Conservation (phyloP, 2,329 filamentous ascomycete genomes). For the Alternaria consortialis region DNA sequence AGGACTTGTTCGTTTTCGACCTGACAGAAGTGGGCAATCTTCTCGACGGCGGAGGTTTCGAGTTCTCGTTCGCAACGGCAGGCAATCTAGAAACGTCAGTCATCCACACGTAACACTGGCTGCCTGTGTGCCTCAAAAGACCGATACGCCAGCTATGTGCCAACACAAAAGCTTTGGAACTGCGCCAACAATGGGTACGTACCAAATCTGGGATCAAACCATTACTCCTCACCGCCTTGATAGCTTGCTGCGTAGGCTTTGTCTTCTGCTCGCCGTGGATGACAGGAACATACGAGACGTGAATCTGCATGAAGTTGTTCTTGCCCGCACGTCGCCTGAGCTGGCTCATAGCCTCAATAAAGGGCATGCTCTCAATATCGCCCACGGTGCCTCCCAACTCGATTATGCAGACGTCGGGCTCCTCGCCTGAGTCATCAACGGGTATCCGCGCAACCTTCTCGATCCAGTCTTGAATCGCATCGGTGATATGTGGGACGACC, state of each 20-base stretch:
- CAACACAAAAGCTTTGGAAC: not conserved
- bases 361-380: slow-evolving; percentile 87
- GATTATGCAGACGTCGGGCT: slow-evolving; percentile 92
- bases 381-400: slow-evolving; percentile 75
- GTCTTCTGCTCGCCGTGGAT: slow-evolving; percentile 86
- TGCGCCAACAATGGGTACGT: slow-evolving; percentile 29
- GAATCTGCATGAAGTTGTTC: slow-evolving; percentile 86
- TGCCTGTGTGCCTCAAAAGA: too few relatives aligned
- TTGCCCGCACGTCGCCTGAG: slow-evolving; percentile 75
- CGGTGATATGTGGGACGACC: slow-evolving; percentile 90
- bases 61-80: slow-evolving; percentile 87
- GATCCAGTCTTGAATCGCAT: slow-evolving; percentile 93
- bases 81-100: slow-evolving; percentile 70
- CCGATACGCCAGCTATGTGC: not conserved
- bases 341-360: slow-evolving; percentile 86
- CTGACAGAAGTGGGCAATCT: slow-evolving; percentile 90
- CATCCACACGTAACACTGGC: not conserved
- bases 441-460: slow-evolving; percentile 84
- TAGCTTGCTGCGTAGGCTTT: slow-evolving; percentile 93
- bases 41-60: slow-evolving; percentile 76
- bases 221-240: slow-evolving; percentile 82
- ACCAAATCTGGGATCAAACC: slow-evolving; percentile 71
- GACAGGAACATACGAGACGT: slow-evolving; percentile 87
- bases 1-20: slow-evolving; percentile 86
- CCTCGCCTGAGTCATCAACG: slow-evolving; percentile 82